Conservation (phyloP, 129 eudicot species). For the Lonicera japonica region DNA sequence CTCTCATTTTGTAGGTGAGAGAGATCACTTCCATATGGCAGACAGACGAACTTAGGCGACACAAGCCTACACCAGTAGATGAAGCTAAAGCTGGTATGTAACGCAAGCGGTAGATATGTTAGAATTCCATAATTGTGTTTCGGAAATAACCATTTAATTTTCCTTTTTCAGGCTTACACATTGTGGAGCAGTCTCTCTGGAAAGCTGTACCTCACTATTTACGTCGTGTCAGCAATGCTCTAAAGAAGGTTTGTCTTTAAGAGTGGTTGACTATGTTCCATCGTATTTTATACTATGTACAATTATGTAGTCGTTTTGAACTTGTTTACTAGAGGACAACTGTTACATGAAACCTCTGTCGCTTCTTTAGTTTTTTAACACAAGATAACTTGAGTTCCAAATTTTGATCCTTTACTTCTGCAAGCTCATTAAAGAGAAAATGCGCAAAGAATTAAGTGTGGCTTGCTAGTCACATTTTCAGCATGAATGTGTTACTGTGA, state of each 20-base stretch:
- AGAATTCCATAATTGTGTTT: not conserved
- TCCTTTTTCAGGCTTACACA: constrained; percentile 53
- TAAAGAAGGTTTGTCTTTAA: constrained; percentile 63
- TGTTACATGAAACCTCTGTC: too few relatives aligned
- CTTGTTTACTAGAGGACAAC: too few relatives aligned
- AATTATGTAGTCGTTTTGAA: too few relatives aligned
- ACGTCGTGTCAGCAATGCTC: constrained; percentile 95
- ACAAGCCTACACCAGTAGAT: constrained; percentile 96
- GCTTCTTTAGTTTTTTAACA: too few relatives aligned
- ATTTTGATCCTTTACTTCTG: too few relatives aligned
- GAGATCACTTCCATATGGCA: constrained; percentile 98
- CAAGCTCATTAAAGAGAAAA: too few relatives aligned
- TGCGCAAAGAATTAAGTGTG: too few relatives aligned
- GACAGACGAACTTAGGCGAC: constrained; percentile 96
- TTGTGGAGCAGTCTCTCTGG: constrained; percentile 99
- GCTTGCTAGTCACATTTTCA: too few relatives aligned
- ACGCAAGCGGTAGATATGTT: not conserved
- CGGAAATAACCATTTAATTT: not conserved
- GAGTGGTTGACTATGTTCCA: too few relatives aligned
- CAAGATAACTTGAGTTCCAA: too few relatives aligned
- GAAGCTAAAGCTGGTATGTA: constrained; percentile 89
- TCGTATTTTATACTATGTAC: too few relatives aligned
- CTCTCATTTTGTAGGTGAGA: constrained; percentile 58
- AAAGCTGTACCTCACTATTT: constrained; percentile 92
- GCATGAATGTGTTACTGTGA: too few relatives aligned